Conservation (phyloP, 148 eudicot genomes). For the Cornus florida region DNA sequence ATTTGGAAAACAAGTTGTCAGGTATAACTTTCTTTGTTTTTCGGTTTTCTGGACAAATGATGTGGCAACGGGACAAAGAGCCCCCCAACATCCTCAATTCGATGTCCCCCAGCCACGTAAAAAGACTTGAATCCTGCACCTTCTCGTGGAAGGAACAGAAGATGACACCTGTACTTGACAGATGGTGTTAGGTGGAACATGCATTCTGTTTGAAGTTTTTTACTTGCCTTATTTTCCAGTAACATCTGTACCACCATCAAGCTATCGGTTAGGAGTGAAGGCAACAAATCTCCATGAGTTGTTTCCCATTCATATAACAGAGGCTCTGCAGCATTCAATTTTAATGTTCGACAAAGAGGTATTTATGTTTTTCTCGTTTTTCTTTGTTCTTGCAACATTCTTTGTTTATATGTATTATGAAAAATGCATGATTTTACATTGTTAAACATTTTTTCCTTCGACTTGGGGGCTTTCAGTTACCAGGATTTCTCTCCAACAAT, state of each 20-base stretch:
- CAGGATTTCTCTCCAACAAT: slow-evolving; percentile 68
- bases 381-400: slow-evolving; percentile 8
- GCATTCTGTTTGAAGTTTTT: slow-evolving; percentile 1
- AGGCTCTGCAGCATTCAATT: slow-evolving; percentile 79
- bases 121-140: not conserved
- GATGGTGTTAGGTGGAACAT: not conserved
- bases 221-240: slow-evolving; percentile 36
- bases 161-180: not conserved
- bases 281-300: slow-evolving; percentile 82
- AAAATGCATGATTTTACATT: not conserved
- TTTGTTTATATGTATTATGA: not conserved
- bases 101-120: not conserved
- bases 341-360: slow-evolving; percentile 83
- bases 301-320: slow-evolving; percentile 69
- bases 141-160: not conserved
- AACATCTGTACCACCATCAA: slow-evolving; percentile 67
- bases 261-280: slow-evolving; percentile 89
- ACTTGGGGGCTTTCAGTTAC: slow-evolving; percentile 54
- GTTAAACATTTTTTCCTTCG: not conserved
- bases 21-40: slow-evolving; percentile 36
- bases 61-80: not conserved
- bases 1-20: slow-evolving; percentile 69
- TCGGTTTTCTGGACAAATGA: not conserved
- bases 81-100: not conserved
- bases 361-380: slow-evolving; percentile 1